Conservation (phyloP, 164 flowering plant genomes). For the Pachysandra terminalis region DNA sequence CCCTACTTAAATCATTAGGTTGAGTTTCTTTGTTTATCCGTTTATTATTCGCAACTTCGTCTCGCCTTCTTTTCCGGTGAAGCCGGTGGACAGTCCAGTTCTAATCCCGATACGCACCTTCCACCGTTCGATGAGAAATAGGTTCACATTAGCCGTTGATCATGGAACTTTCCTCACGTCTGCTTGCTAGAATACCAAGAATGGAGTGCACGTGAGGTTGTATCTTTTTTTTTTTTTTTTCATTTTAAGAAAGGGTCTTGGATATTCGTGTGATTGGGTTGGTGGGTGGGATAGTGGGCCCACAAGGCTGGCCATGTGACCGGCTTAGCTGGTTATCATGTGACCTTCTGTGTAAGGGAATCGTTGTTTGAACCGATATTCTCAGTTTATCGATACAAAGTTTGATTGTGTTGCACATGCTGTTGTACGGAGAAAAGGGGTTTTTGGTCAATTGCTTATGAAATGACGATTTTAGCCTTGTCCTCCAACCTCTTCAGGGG, state of each 20-base stretch:
- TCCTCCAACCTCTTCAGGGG: no score
- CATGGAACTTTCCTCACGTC: neutral
- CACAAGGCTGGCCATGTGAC: conserved; percentile 29
- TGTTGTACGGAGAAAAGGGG: no score
- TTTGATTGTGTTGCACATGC: no score
- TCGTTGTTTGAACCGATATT: no score
- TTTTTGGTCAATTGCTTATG: no score
- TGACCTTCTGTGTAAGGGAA: conserved; percentile 11
- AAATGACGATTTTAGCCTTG: no score
- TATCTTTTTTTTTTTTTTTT: neutral
- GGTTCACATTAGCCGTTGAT: neutral
- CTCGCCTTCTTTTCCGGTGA: conserved; percentile 18
- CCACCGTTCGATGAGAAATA: neutral
- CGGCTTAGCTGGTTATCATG: conserved; percentile 45
- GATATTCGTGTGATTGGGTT: neutral
- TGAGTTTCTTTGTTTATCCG: neutral
- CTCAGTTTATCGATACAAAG: no score
- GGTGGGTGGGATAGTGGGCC: conserved; percentile 22
- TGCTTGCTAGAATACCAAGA: neutral
- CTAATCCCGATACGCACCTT: no score
- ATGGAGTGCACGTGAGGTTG: conserved; percentile 31
- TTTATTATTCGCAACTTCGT: neutral
- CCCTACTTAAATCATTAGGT: conserved; percentile 18
- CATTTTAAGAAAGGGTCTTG: neutral
- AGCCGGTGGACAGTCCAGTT: conserved; percentile 12